A percentile compares a stretch with the other conserved stretches of the same genome.
Evolutionary conservation across 805 yeast genomes (phyloP).

Genomic region (Torulaspora franciscae): DNA sequence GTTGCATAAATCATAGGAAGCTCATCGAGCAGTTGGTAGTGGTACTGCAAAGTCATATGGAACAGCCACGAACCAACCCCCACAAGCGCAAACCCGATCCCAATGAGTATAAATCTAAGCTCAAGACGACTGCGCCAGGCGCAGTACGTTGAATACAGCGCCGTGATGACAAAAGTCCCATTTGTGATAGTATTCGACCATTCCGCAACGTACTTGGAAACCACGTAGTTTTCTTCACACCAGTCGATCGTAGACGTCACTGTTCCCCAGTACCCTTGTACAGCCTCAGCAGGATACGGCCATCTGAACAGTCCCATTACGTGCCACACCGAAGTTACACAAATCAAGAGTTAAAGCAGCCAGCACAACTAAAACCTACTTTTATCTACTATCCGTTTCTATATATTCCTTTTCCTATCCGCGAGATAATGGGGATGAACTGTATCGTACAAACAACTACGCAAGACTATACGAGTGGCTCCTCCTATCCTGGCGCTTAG

Average conservation of each 20-base stretch:
- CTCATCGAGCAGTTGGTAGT: constrained; percentile 88
- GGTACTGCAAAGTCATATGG: constrained; percentile 91
- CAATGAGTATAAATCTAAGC: constrained; percentile 60
- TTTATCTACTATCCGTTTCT: background rate
- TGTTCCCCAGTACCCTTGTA: constrained; percentile 70
- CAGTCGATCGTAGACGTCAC: constrained; percentile 96
- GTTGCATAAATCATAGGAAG: constrained; percentile 98
- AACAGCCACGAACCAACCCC: constrained; percentile 94
- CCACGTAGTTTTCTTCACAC: constrained; percentile 97
- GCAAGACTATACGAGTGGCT: background rate
- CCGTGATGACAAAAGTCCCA: constrained; percentile 49
- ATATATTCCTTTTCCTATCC: constrained; percentile 3
- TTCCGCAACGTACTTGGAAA: constrained; percentile 82
- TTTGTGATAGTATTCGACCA: constrained; percentile 84
- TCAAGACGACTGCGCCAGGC: constrained; percentile 61
- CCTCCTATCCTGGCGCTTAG: no score
- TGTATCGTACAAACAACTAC: background rate
- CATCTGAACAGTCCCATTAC: constrained; percentile 20
- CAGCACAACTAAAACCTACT: background rate
- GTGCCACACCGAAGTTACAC: background rate
- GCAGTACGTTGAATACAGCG: constrained; percentile 58
- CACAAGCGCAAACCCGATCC: constrained; percentile 78
- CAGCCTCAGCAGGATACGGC: constrained; percentile 53
- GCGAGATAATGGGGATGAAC: constrained; percentile 3
- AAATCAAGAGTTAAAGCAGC: background rate